phyloP scores from a whole-genome alignment of 371 early-diverging fungal species.

The Rhizomucor pusillus region DNA sequence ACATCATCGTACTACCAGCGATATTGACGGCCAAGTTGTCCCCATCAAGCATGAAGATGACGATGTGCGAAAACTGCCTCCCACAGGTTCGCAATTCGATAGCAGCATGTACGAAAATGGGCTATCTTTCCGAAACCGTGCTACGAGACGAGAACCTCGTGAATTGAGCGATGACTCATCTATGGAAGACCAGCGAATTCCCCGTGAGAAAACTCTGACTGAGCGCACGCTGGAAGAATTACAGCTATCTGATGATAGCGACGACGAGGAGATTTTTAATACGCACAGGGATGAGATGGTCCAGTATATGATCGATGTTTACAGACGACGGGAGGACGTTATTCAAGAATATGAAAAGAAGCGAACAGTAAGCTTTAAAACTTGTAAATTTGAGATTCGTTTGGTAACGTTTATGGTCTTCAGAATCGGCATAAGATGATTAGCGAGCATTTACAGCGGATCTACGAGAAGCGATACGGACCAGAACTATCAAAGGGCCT shows the following conservation, averaged over 20 bases:
- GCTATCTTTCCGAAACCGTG: not conserved
- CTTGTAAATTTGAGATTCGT: not conserved
- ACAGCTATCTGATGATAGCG: conserved; percentile 22
- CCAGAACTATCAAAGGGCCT: conserved; percentile 17
- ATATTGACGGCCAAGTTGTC: too few species aligned
- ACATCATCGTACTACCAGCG: too few species aligned
- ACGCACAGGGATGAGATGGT: conserved; percentile 36
- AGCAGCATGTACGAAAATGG: conserved; percentile 1
- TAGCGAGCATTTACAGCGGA: conserved; percentile 29
- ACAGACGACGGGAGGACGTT: conserved; percentile 28
- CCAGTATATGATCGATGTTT: conserved; percentile 44
- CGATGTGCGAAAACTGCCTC: too few species aligned
- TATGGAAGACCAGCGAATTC: conserved; percentile 20
- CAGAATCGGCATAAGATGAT: conserved; percentile 29
- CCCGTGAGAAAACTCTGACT: conserved; percentile 17
- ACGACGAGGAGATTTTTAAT: conserved; percentile 35
- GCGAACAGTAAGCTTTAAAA: conserved; percentile 24
- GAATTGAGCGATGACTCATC: conserved; percentile 25
- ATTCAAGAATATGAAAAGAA: conserved; percentile 45
- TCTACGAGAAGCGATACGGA: conserved; percentile 41
- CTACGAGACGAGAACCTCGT: conserved; percentile 3
- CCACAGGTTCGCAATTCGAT: not conserved
- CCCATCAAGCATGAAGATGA: too few species aligned
- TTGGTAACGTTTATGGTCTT: not conserved
- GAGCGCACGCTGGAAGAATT: conserved; percentile 25